A percentile compares a stretch with the other conserved stretches of the same genome.
Evolutionary conservation across 176 grass and related monocot genomes (phyloP).

Genomic region (Dactylis glomerata): DNA sequence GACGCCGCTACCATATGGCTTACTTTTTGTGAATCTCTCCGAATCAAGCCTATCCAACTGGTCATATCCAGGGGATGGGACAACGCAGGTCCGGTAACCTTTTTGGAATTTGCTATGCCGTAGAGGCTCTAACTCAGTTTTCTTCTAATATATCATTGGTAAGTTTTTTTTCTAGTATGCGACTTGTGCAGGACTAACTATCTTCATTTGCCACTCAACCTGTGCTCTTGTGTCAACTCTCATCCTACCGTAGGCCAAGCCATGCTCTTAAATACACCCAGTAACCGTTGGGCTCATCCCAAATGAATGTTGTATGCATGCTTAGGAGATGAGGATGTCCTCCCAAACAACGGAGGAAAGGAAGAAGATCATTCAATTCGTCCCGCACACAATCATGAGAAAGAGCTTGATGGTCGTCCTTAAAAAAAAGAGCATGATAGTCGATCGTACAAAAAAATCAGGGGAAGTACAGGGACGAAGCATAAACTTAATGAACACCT

Average conservation of each 20-base stretch:
- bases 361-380: background rate
- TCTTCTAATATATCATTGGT: no score
- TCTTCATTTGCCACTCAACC: background rate
- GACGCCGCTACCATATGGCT: no score
- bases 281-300: background rate
- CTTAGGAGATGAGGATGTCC: background rate
- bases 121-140: no score
- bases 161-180: background rate
- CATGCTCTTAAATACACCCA: background rate
- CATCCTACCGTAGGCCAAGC: background rate
- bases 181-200: background rate
- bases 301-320: background rate
- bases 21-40: no score
- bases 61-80: no score
- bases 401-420: background rate
- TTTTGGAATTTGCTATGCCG: no score
- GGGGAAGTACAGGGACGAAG: background rate
- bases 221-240: background rate
- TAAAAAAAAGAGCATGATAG: background rate
- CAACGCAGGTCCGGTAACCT: no score
- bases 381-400: background rate
- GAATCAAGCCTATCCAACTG: no score
- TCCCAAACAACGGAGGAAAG: background rate
- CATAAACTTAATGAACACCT: background rate
- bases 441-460: background rate